Conservation (phyloP, 208 protist species). For the Leishmania gerbilli region DNA sequence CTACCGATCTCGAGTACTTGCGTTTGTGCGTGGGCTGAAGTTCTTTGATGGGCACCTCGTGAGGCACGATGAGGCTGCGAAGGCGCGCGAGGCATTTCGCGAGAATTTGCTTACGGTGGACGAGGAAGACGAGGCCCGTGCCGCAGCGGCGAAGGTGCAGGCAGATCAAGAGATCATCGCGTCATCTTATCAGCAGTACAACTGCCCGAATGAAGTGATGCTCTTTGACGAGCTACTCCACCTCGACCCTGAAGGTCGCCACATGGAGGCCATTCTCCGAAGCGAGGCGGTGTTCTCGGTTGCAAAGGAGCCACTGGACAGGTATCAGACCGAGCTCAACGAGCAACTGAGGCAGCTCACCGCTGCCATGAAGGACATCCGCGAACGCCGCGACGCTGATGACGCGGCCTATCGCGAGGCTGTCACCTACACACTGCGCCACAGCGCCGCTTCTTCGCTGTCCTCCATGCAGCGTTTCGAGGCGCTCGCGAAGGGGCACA, state of each 20-base stretch:
- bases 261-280: slow-evolving; percentile 59
- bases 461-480: slow-evolving; percentile 70
- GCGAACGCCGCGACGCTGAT: slow-evolving; percentile 60
- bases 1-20: slow-evolving; percentile 68
- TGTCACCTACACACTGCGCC: slow-evolving; percentile 38
- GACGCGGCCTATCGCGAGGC: slow-evolving; percentile 53
- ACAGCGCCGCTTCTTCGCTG: slow-evolving; percentile 42
- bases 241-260: slow-evolving; percentile 59
- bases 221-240: slow-evolving; percentile 79
- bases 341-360: slow-evolving; percentile 82
- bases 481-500: slow-evolving; percentile 50
- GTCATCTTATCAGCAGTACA: slow-evolving; percentile 71
- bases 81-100: slow-evolving; percentile 74
- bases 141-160: slow-evolving; percentile 33
- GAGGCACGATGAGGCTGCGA: slow-evolving; percentile 42
- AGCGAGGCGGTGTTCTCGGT: slow-evolving; percentile 55
- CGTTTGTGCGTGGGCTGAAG: slow-evolving; percentile 69
- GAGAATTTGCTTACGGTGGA: slow-evolving; percentile 83
- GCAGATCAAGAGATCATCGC: slow-evolving; percentile 45
- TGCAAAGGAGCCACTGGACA: slow-evolving; percentile 75
- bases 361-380: slow-evolving; percentile 74
- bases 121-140: slow-evolving; percentile 71
- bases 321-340: slow-evolving; percentile 78
- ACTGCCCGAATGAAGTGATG: slow-evolving; percentile 80
- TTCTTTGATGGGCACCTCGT: slow-evolving; percentile 74